Conservation (phyloP, 192 early-diverging fungal species). For the Rhizophagus clarus region DNA sequence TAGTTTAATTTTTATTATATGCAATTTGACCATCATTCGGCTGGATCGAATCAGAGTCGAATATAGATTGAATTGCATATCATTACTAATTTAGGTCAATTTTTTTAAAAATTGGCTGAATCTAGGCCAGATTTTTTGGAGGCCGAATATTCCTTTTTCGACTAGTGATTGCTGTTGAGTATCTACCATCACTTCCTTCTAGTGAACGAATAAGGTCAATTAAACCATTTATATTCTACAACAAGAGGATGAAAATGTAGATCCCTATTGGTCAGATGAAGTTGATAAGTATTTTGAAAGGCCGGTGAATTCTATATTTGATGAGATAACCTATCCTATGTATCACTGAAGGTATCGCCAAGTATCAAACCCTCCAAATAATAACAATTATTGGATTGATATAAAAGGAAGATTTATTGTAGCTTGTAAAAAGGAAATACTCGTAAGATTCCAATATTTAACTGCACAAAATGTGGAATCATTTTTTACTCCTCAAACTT, state of each 20-base stretch:
- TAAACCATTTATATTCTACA: neutral
- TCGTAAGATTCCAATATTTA: neutral
- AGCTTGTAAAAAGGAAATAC: neutral
- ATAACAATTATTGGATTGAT: neutral
- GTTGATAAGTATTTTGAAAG: slow-evolving; percentile 5
- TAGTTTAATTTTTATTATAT: no score
- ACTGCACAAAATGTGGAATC: neutral
- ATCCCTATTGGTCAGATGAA: neutral
- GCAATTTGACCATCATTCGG: no score
- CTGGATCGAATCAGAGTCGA: no score
- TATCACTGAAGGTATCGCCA: neutral
- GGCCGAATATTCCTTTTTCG: no score
- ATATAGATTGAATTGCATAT: no score
- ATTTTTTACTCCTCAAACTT: neutral
- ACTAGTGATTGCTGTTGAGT: neutral
- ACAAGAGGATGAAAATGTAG: neutral
- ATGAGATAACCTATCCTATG: neutral
- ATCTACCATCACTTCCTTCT: no score
- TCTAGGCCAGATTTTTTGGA: no score
- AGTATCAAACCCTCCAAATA: neutral
- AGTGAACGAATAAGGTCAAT: neutral
- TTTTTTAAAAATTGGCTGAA: no score
- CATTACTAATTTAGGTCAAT: no score
- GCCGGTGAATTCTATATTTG: neutral
- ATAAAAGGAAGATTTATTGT: neutral